Conservation (phyloP, 768 basidiomycete species). For the Cytidiella melzeri region DNA sequence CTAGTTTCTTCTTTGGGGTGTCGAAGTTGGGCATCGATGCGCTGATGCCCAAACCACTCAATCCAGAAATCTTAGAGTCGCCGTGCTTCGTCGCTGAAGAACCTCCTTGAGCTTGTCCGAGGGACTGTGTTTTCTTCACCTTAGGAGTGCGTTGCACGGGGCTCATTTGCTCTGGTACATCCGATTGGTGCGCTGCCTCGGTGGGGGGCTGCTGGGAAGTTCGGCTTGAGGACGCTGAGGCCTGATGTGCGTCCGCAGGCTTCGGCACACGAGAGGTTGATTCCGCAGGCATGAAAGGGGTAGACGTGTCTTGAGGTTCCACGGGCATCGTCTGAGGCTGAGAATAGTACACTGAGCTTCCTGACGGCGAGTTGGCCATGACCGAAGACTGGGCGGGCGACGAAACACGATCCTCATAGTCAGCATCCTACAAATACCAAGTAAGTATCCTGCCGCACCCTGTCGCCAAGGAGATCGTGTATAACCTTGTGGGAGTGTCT, state of each 20-base stretch:
- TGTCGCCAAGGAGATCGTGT: neutral
- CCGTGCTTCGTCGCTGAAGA: neutral
- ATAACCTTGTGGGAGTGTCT: constrained; percentile 1
- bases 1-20: no score
- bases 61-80: neutral
- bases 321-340: neutral
- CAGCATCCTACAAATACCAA: neutral
- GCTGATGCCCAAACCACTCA: neutral
- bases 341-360: neutral
- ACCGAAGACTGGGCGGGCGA: neutral
- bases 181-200: neutral
- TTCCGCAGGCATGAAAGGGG: neutral
- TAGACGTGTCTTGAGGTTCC: neutral
- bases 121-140: neutral
- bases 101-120: no score
- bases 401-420: neutral
- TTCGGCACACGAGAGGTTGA: neutral
- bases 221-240: no score
- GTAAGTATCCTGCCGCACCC: neutral
- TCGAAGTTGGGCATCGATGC: neutral
- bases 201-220: neutral
- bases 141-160: neutral
- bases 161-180: neutral
- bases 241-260: no score
- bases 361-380: neutral